Evolutionary conservation across 1,284 basidiomycete species (phyloP).

Genomic region (Leccinum subrobustum): DNA sequence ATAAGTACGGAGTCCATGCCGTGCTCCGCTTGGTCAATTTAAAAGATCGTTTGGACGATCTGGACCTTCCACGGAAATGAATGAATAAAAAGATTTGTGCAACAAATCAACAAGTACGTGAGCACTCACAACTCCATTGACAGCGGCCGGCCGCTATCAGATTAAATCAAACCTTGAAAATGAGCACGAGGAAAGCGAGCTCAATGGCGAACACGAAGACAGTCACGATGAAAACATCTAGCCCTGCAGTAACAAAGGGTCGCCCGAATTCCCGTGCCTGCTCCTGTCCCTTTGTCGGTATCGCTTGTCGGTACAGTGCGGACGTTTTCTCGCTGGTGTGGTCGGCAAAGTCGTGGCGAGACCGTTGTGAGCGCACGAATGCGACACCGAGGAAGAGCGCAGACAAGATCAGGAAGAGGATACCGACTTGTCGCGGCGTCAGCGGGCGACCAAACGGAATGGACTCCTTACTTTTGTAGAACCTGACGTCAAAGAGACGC

Average conservation of each 20-base stretch:
- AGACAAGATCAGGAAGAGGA: constrained; percentile 68
- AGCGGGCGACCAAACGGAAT: not conserved
- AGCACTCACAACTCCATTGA: constrained; percentile 9
- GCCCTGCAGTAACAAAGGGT: constrained; percentile 79
- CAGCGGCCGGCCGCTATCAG: constrained; percentile 14
- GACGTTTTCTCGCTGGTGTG: constrained; percentile 32
- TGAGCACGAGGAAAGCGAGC: constrained; percentile 60
- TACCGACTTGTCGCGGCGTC: constrained; percentile 51
- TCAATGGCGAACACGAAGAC: constrained; percentile 63
- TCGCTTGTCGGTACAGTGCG: constrained; percentile 20
- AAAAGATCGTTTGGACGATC: constrained; percentile 17
- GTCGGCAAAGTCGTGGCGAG: constrained; percentile 75
- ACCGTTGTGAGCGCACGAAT: constrained; percentile 60
- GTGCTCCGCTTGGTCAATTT: constrained; percentile 10
- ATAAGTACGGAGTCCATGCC: constrained; percentile 1
- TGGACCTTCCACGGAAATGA: not conserved
- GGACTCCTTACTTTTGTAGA: constrained; percentile 59
- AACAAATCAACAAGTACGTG: not conserved
- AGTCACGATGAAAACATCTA: constrained; percentile 64
- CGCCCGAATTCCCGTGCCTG: constrained; percentile 63
- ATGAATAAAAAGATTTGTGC: not conserved
- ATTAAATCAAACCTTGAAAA: constrained; percentile 36
- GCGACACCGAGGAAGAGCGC: constrained; percentile 59
- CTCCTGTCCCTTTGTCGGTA: constrained; percentile 56
- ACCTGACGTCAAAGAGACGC: constrained; percentile 71